phyloP scores from a whole-genome alignment of 352 stramenopile genomes.

The Pythium phragmitis region DNA sequence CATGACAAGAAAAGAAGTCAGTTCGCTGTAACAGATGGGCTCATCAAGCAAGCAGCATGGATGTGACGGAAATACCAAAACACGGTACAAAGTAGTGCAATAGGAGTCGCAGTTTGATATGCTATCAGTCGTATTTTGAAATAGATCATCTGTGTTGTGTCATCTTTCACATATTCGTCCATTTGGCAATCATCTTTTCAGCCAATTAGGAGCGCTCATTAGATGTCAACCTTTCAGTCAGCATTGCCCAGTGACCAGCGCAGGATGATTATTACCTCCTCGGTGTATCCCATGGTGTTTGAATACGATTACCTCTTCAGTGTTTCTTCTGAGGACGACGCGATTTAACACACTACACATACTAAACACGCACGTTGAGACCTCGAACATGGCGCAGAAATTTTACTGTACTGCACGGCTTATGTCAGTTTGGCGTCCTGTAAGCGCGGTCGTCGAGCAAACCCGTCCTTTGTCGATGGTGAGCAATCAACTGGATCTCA shows the following conservation, averaged over 20 bases:
- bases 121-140: background rate
- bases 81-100: background rate
- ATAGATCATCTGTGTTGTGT: background rate
- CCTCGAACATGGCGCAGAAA: too few species aligned
- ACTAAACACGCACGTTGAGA: too few species aligned
- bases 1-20: background rate
- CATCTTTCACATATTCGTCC: background rate
- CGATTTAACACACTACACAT: too few species aligned
- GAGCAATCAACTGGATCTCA: too few species aligned
- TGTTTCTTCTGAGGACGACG: too few species aligned
- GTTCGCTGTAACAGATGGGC: background rate
- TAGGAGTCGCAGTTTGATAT: background rate
- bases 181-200: background rate
- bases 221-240: background rate
- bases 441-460: too few species aligned
- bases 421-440: too few species aligned
- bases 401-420: too few species aligned
- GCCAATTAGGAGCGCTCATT: slow-evolving; percentile 1
- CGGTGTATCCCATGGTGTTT: too few species aligned
- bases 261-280: too few species aligned
- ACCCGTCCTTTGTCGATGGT: too few species aligned
- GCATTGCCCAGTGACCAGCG: background rate
- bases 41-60: background rate
- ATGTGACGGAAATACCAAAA: background rate
- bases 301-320: too few species aligned